Evolutionary conservation across 2,329 filamentous ascomycete genomes (phyloP), one percentile per base, ranked within the genome.

Genomic region (Ambrosiella xylebori): DNA sequence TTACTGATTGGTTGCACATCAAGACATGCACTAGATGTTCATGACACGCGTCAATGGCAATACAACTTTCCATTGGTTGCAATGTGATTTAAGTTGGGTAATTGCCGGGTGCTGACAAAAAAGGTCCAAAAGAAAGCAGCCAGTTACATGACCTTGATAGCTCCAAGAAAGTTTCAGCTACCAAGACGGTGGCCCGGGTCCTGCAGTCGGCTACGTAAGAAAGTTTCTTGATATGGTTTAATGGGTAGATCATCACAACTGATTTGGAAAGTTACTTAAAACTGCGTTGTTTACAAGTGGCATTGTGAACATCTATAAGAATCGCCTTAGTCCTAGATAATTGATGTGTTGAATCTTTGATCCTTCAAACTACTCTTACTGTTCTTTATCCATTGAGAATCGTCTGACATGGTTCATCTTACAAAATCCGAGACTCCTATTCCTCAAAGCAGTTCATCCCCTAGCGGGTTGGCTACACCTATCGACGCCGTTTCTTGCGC

Each of bases 391-490:
- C 39, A 11, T 41, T 7, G 45, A 15, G 2, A 15, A n/a, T 49
- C 8, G 13, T 9, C 17, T 49, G 35, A 7, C 27, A 51, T 80
- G 77, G 75, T 78, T 44, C 77, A 79, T 63, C 72, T 80, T 60
- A 79, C 61, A 68, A 57, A 60, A 53, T 38, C 44, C 35, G 19
- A 60, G 13, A 40, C 50, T n/a, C 40, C 54, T 36, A 51, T 51
- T 47, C 51, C 2, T n/a, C 8, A 17, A 15, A 8, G 13, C 44
- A 38, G 51, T n/a, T 9, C 17, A 9, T 7, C 54, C 27, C 15
- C 45, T 19, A 54, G 52, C 12, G 59, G 56, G 13, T 27, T 39
- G 8, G 55, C 56, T 13, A 54, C 59, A 7, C 63, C 65, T 54
- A 57, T 65, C 38, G 63, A 63, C 53, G 61, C 64, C 36, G 62